Evolutionary conservation across 768 basidiomycete genomes (phyloP), one percentile per base, ranked within the genome.

Genomic region (Agrocybe chaxingu): DNA sequence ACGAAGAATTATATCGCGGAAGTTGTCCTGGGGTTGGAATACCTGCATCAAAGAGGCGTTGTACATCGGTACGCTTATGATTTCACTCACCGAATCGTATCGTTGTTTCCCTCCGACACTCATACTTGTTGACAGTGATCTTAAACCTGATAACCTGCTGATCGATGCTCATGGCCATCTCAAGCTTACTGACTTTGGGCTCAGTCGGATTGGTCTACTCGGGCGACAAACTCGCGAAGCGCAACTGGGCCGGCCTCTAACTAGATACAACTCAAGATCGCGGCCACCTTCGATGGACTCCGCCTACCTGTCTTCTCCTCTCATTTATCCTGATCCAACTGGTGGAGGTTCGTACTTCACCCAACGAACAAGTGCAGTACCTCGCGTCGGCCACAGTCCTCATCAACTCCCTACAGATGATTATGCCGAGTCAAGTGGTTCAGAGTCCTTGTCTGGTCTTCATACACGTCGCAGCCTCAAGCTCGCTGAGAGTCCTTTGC

Each of bases 71-170:
- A 62, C 57, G 86, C 66, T 29, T 51, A 32, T 1, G 24, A 24
- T 44, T 30, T 31, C 19, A n/a, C 39, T 39, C 41, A 35, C 47
- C 29, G 19, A 4, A 33, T 32, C 6, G 16, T 3, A 31, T 9
- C 13, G 46, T 52, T 32, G 44, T 24, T 52, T 52, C 16, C 50
- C 47, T 50, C 24, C 24, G 24, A 24, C 24, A 24, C 24, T 24
- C 24, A 24, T 24, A 57, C 49, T 56, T 39, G n/a, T 50, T 48
- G 61, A 30, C 63, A 97, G 97, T 72, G 97, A 98, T 65, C 70
- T 98, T 53, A 98, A 98, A 66, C 97, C 97, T 10, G 97, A 99
- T 71, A 99, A 99, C 63, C 73, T 99, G 36, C 87, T 99, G 35
- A 98, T 99, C 60, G 96, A 99, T 68, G 82, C 91, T 43, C 87